Base-by-base conservation (phyloP, 805 yeast species). In the Starmerella roubikii region DNA sequence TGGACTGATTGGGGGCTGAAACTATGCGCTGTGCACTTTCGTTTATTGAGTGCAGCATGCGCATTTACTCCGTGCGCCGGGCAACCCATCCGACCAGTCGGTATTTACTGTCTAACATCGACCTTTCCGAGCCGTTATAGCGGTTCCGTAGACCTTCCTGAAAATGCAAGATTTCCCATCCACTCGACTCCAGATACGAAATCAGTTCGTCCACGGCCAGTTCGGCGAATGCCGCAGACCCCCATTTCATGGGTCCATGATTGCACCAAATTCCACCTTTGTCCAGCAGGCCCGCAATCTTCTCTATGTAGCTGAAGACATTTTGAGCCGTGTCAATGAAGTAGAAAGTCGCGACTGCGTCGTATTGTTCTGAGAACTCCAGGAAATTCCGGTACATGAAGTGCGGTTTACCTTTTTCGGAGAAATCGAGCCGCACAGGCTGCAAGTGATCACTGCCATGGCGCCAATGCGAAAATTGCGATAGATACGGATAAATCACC, bases 271-370 rank as follows among this genome's bases (percentile, higher is more conserved):
- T 64, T 0, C 82, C 77, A 21, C 62, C 62, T 3, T 67, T 67
- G 13, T 61, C 62, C 10, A 65, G 58, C 26, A 77, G 50, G 10
- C 56, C 50, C 40, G 69, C 69, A 27, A 88, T 74, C 1, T 78
- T 59, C 38, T 78, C 78, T 39, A 88, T 57, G 56, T 86, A 86
- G 30, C 74, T 77, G 46, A 88, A 65, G 35, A 83, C 54, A 52
- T 86, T 82, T 51, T 83, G 93, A 0, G 96, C 96, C 0, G 97
- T 88, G 58, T 88, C 97, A 21, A 88, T 65, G 59, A 88, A 86
- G 54, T 79, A 88, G 4, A 78, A 78, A 0, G 68, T 57, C 13
- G 56, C 60, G 9, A 59, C 39, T 6, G 62, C 65, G 35, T 69
- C 68, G 41, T 65, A 64, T 26, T 53, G 50, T 34, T 15, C 53